Conservation (phyloP, 192 early-diverging fungal species). For the Nowakowskiella sp. region DNA sequence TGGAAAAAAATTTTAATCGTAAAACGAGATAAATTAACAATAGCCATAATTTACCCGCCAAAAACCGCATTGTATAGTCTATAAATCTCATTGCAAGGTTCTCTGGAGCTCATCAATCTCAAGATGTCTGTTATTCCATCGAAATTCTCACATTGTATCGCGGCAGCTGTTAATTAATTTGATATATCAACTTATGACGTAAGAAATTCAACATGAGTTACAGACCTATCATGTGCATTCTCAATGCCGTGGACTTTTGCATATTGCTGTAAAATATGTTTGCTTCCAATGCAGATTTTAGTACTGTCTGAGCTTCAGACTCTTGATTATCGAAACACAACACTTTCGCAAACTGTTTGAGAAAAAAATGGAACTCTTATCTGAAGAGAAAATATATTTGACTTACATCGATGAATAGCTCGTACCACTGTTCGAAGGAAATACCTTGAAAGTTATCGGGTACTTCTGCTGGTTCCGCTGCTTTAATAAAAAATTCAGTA, state of each 20-base stretch:
- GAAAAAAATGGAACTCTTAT: neutral
- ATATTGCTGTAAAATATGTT: constrained; percentile 55
- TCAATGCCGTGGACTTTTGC: constrained; percentile 19
- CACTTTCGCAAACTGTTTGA: constrained; percentile 45
- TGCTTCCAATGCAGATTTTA: constrained; percentile 48
- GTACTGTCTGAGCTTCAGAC: constrained; percentile 46
- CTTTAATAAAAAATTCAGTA: neutral
- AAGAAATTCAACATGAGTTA: neutral
- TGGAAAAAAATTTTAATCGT: constrained; percentile 4
- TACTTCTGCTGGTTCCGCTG: neutral
- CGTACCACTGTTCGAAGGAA: constrained; percentile 52
- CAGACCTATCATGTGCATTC: constrained; percentile 56
- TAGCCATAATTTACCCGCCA: constrained; percentile 7
- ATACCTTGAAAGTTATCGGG: constrained; percentile 26
- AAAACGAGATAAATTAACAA: neutral
- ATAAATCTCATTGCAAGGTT: neutral
- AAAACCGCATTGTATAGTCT: constrained; percentile 20
- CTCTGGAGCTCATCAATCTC: constrained; percentile 12
- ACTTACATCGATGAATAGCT: constrained; percentile 53
- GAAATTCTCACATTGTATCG: constrained; percentile 29
- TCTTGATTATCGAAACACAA: constrained; percentile 39
- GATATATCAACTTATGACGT: neutral
- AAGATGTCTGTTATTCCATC: constrained; percentile 19
- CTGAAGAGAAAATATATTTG: neutral
- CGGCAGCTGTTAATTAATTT: constrained; percentile 9